phyloP scores from a whole-genome alignment of 768 basidiomycete genomes.

The Tylopilus balloui region DNA sequence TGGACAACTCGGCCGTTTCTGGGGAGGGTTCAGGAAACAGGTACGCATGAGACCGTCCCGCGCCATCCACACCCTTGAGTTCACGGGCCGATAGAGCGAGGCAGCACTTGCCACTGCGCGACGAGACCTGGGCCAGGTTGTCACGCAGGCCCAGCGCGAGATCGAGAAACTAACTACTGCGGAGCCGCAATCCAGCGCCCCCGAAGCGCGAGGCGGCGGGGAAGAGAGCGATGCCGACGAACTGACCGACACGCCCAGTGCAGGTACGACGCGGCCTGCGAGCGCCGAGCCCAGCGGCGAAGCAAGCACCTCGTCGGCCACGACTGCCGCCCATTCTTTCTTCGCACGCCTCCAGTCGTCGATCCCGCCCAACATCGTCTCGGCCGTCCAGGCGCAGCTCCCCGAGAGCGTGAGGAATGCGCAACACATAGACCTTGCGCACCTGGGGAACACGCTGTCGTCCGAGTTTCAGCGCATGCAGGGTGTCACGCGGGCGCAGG shows the following conservation, averaged over 20 bases:
- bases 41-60: conserved; percentile 36
- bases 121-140: conserved; percentile 68
- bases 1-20: conserved; percentile 80
- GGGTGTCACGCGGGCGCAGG: conserved; percentile 67
- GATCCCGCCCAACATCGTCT: conserved; percentile 69
- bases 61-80: not conserved
- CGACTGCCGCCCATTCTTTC: conserved; percentile 40
- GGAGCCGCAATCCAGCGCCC: conserved; percentile 22
- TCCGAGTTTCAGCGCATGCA: conserved; percentile 71
- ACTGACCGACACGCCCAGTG: conserved; percentile 26
- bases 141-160: conserved; percentile 76
- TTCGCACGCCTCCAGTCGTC: conserved; percentile 70
- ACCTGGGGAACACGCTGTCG: conserved; percentile 59
- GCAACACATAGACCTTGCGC: conserved; percentile 62
- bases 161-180: conserved; percentile 52
- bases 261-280: conserved; percentile 15
- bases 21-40: conserved; percentile 91
- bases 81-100: conserved; percentile 51
- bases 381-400: conserved; percentile 61
- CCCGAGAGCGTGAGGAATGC: conserved; percentile 63
- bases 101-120: conserved; percentile 61
- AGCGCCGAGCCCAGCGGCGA: conserved; percentile 18
- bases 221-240: conserved; percentile 25
- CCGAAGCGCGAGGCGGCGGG: conserved; percentile 17
- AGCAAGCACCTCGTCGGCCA: conserved; percentile 12